Base-by-base conservation (phyloP, 2,329 filamentous ascomycete species). In the Aspergillus pseudoviridinutans region DNA sequence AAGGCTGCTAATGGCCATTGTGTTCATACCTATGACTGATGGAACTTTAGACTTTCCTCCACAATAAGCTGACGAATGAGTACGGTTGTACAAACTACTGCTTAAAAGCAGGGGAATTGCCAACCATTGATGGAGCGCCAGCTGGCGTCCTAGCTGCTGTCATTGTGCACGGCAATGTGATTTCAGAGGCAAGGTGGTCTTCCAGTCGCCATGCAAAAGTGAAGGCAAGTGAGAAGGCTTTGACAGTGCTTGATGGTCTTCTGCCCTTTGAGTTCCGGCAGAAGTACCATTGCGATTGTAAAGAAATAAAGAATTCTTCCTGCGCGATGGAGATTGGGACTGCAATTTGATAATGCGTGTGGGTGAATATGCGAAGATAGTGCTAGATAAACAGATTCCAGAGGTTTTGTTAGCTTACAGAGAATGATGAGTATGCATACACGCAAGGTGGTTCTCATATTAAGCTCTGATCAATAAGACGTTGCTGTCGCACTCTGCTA, bases 131-230 rank as follows among this genome's bases (percentile, higher is more conserved):
- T 64, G 72, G 82, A 79, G 63, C 77, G 50, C 59, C 76, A 54
- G 68, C 76, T 44, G 67, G 71, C 51, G 83, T 92, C 5, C 78
- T 90, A 0, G 89, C 88, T 6, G 91, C 85, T 25, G 81, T 96
- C 7, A 80, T 95, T 69, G 82, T 97, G 14, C 93, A 97, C 68
- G 83, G 85, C 12, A 72, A 81, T 46, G 82, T 92, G 9, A 73
- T 90, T n/a, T 84, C 85, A 1, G 80, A 85, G 61, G 84, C 80
- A 1, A 77, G 80, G 38, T 84, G 84, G 1, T 83, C 80, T 62
- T 91, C 86, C 52, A 83, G 84, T 0, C 81, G 89, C 50, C 89
- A 92, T 73, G 91, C 90, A 0, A 92, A 92, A 74, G 73, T 89
- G 4, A 76, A 75, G 56, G 77, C 77, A 8, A 80, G 78, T 55